These are phyloP conservation scores for Elymus sibiricus DNA, from an alignment of 176 grass and related monocot species.

Conservation along the genomic window DNA sequence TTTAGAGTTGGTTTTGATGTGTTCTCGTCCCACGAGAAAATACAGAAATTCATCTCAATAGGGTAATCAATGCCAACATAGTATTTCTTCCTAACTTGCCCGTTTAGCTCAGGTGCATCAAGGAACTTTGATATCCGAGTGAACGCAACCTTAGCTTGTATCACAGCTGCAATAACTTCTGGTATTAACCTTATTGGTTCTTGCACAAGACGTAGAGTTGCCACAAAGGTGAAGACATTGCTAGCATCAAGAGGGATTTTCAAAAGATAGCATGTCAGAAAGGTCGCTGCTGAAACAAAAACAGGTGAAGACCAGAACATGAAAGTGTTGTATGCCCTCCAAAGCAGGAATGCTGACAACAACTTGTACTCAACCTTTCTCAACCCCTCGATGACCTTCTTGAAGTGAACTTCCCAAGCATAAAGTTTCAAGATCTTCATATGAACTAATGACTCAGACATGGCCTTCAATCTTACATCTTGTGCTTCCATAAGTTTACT, in stretches of 20 bases:
- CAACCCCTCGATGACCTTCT: constrained; percentile 62
- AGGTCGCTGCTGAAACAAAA: constrained; percentile 75
- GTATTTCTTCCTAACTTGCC: constrained; percentile 30
- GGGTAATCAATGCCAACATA: constrained; percentile 20
- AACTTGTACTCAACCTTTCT: constrained; percentile 67
- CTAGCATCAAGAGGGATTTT: constrained; percentile 61
- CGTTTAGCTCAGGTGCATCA: constrained; percentile 62
- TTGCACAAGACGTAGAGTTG: constrained; percentile 75
- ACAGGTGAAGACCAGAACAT: constrained; percentile 84
- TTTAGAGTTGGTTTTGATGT: constrained; percentile 48
- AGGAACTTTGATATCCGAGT: constrained; percentile 63
- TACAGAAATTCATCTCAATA: constrained; percentile 51
- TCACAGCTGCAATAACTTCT: constrained; percentile 71
- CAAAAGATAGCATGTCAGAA: constrained; percentile 72
- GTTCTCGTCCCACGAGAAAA: constrained; percentile 84
- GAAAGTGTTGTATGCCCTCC: constrained; percentile 75
- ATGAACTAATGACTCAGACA: constrained; percentile 70
- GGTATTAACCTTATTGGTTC: constrained; percentile 70
- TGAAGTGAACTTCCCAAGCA: constrained; percentile 90
- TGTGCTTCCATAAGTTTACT: constrained; percentile 75
- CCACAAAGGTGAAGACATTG: constrained; percentile 85
- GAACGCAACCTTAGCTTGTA: constrained; percentile 90
- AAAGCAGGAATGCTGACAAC: constrained; percentile 67
- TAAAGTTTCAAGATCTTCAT: constrained; percentile 87
- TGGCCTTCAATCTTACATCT: constrained; percentile 74